phyloP scores from a whole-genome alignment of 1,284 basidiomycete species.

The Cutaneotrichosporon daszewskae region DNA sequence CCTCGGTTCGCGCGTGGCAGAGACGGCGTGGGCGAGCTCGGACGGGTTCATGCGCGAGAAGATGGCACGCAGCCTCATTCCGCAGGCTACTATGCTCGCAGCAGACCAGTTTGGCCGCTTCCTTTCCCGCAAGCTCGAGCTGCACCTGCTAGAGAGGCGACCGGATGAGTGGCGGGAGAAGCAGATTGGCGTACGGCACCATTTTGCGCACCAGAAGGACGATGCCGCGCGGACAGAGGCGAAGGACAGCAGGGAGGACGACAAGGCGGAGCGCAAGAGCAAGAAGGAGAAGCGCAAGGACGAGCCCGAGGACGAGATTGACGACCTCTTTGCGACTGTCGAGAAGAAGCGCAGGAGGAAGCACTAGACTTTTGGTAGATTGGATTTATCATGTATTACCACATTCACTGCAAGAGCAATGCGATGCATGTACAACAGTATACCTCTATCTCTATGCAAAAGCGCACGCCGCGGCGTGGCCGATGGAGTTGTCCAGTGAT shows the following conservation, averaged over 20 bases:
- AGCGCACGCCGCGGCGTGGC: not conserved
- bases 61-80: slow-evolving; percentile 70
- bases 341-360: slow-evolving; percentile 26
- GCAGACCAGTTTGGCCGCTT: slow-evolving; percentile 78
- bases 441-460: not conserved
- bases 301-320: slow-evolving; percentile 29
- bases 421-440: slow-evolving; percentile 4
- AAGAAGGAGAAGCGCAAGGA: slow-evolving; percentile 8
- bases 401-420: not conserved
- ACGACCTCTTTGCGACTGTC: slow-evolving; percentile 28
- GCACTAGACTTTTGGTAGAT: slow-evolving; percentile 2
- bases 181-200: slow-evolving; percentile 46
- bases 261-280: slow-evolving; percentile 2
- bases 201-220: slow-evolving; percentile 44
- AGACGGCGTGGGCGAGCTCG: slow-evolving; percentile 75
- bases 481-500: not conserved
- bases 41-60: slow-evolving; percentile 92
- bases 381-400: not conserved
- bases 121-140: slow-evolving; percentile 69
- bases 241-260: slow-evolving; percentile 4
- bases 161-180: slow-evolving; percentile 75
- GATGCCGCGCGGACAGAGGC: slow-evolving; percentile 1
- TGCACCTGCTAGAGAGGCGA: slow-evolving; percentile 68
- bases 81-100: slow-evolving; percentile 63
- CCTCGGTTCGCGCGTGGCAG: slow-evolving; percentile 79